Conservation (phyloP, 2,329 filamentous ascomycete species). For the Corinectria fuckeliana region DNA sequence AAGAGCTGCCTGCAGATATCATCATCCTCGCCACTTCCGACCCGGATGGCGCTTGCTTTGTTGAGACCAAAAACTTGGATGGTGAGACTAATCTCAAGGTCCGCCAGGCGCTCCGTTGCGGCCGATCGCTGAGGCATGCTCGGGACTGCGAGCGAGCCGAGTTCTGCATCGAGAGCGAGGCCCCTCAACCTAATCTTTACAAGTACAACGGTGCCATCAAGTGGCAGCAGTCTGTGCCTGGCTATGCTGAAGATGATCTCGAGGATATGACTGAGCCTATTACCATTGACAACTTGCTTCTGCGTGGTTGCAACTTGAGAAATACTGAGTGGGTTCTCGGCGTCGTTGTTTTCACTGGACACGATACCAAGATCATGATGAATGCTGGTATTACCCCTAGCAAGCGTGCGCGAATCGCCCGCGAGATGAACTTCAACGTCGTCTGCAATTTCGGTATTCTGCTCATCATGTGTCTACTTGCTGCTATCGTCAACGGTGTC, state of each 20-base stretch:
- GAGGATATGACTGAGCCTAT: constrained; percentile 91
- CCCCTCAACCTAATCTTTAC: constrained; percentile 92
- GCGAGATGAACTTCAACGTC: constrained; percentile 96
- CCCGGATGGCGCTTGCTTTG: constrained; percentile 91
- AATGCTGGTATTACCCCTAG: constrained; percentile 95
- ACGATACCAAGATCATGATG: constrained; percentile 99
- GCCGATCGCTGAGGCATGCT: constrained; percentile 82
- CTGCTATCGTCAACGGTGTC: constrained; percentile 83
- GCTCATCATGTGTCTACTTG: constrained; percentile 85
- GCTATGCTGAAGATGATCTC: constrained; percentile 65
- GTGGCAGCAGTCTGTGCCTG: constrained; percentile 78
- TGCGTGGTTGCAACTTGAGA: constrained; percentile 90
- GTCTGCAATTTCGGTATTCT: constrained; percentile 95
- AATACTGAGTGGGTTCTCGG: constrained; percentile 97
- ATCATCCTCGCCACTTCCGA: constrained; percentile 94
- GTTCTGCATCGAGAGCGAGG: constrained; percentile 89
- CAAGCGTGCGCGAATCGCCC: constrained; percentile 89
- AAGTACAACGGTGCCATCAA: constrained; percentile 89
- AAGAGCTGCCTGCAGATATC: constrained; percentile 92
- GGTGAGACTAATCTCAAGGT: constrained; percentile 98
- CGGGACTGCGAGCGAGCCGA: constrained; percentile 89
- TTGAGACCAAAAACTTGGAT: constrained; percentile 98
- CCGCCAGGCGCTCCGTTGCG: constrained; percentile 86
- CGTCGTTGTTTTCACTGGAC: constrained; percentile 90
- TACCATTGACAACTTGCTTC: constrained; percentile 91